Conservation (phyloP, 2,329 filamentous ascomycete genomes). For the Cladosporium halotolerans region DNA sequence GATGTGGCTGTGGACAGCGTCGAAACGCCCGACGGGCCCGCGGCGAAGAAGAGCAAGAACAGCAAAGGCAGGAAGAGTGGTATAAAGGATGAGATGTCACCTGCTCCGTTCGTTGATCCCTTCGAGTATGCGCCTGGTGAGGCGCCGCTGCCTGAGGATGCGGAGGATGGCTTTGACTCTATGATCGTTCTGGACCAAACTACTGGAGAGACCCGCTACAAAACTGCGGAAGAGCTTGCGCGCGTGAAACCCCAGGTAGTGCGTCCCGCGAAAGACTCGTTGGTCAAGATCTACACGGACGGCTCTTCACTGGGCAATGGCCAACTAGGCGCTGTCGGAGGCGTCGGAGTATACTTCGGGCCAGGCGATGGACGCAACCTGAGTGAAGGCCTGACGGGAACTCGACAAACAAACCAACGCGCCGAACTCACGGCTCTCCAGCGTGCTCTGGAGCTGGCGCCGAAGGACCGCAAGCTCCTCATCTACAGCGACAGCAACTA, state of each 20-base stretch:
- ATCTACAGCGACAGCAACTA: constrained; percentile 90
- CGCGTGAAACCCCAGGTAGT: constrained; percentile 43
- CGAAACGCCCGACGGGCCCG: constrained; percentile 16
- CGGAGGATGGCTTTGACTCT: constrained; percentile 57
- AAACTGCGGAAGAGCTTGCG: constrained; percentile 43
- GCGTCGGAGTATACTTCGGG: constrained; percentile 61
- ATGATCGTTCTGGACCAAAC: constrained; percentile 49
- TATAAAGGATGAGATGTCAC: constrained; percentile 21
- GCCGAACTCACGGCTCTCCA: constrained; percentile 89
- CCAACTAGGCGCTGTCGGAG: constrained; percentile 47
- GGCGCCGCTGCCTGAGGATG: constrained; percentile 49
- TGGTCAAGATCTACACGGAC: constrained; percentile 57
- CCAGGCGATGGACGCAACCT: constrained; percentile 52
- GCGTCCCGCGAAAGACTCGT: constrained; percentile 37
- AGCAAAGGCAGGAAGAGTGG: constrained; percentile 35
- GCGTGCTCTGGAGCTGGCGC: constrained; percentile 71
- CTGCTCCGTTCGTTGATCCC: constrained; percentile 16
- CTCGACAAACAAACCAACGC: constrained; percentile 84
- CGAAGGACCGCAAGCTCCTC: constrained; percentile 59
- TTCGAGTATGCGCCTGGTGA: constrained; percentile 46
- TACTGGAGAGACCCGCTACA: constrained; percentile 51
- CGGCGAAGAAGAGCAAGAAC: constrained; percentile 35
- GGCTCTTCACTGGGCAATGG: constrained; percentile 58
- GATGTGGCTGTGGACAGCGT: constrained; percentile 17
- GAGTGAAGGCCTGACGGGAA: constrained; percentile 68